Evolutionary conservation across 345 rosid genomes (phyloP).

Genomic region (Populus tremula): DNA sequence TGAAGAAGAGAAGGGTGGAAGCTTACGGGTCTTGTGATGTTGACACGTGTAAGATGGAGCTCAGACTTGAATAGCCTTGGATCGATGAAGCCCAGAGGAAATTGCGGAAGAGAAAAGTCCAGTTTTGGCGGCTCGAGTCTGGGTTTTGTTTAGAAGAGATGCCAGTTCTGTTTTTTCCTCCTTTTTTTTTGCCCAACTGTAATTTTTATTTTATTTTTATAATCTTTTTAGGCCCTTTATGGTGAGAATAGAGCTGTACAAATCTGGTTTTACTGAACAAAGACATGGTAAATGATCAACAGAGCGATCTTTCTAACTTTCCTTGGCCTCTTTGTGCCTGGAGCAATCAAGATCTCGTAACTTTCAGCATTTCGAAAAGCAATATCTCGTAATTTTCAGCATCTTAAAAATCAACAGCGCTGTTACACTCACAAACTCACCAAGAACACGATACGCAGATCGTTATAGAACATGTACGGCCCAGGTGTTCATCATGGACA

Average conservation of each 20-base stretch:
- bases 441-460: too few relatives aligned
- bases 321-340: not conserved
- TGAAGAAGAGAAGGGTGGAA: conserved; percentile 65
- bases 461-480: too few relatives aligned
- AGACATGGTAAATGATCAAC: conserved; percentile 10
- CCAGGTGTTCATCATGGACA: too few relatives aligned
- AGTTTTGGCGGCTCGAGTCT: conserved; percentile 26
- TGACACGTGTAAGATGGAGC: conserved; percentile 54
- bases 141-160: conserved; percentile 14
- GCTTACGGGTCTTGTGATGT: conserved; percentile 27
- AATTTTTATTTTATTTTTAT: not conserved
- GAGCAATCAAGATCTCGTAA: too few relatives aligned
- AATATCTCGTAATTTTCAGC: too few relatives aligned
- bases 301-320: not conserved
- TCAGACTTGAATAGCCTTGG: conserved; percentile 44
- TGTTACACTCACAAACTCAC: too few relatives aligned
- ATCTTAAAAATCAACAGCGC: too few relatives aligned
- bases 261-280: conserved; percentile 13
- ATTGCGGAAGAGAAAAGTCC: not conserved
- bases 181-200: not conserved
- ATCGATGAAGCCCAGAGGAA: not conserved
- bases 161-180: not conserved
- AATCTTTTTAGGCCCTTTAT: conserved; percentile 5
- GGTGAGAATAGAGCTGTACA: conserved; percentile 25
- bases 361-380: too few relatives aligned